Base-by-base conservation (phyloP, 2,329 filamentous ascomycete genomes). In the Beauveria bassiana region DNA sequence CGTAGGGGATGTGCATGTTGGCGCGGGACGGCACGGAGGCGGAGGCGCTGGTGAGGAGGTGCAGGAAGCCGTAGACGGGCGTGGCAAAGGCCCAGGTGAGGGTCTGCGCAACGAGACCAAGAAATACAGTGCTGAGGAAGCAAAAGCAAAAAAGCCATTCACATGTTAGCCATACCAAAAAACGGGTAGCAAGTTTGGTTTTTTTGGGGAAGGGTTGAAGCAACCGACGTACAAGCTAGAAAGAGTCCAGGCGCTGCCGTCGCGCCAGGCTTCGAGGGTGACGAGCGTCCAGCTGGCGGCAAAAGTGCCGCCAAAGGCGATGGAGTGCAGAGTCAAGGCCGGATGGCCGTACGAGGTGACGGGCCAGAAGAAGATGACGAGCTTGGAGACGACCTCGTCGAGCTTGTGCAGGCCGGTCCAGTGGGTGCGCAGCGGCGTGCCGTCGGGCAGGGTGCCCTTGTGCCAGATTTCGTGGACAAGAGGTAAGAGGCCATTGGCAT, bases 361-460 rank as follows among this genome's bases (percentile, higher is more conserved):
- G 40, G 64, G 58, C 65, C 65, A 67, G 61, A 67, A 67, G 58
- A 66, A 64, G 42, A 56, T 43, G n/a, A 64, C 65, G 58, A 67
- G 58, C 16, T 49, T 49, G 24, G 65, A 58, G 28, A 66, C 61
- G 3, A 64, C 50, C 43, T 60, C 43, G 49, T 67, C 66, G n/a
- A 63, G 18, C 20, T 46, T 47, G 40, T 5, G 31, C 16, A 61
- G 38, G 31, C 65, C 65, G 26, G 60, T 51, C 60, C 66, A 67
- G 51, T 47, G 61, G 2, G 59, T 65, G 43, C 65, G 64, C 24
- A 67, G 61, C n/a, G 62, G 63, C 3, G 61, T 61, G 22, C 66
- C 66, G 59, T 61, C 59, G n/a, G 66, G 65, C 18, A 66, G 46
- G 16, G 9, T 57, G 34, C 58, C 59, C 42, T 54, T 54, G 1